phyloP scores from a whole-genome alignment of 78 protist genomes.

The Dictyostelium intermedium region DNA sequence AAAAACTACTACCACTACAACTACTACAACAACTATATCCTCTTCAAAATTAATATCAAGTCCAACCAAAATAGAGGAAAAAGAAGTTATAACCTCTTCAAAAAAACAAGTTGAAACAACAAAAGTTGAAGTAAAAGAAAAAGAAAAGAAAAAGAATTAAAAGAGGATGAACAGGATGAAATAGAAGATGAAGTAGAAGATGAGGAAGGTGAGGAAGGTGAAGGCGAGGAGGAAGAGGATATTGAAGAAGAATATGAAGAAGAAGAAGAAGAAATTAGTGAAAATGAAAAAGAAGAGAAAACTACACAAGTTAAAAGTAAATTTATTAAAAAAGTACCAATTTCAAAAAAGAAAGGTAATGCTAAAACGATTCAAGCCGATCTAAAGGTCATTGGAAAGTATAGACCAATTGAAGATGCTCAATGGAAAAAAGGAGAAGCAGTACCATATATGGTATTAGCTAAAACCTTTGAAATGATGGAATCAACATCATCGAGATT shows the following conservation, averaged over 20 bases:
- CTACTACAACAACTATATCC: neutral
- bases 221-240: slow-evolving; percentile 5
- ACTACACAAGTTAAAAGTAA: neutral
- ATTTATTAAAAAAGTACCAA: slow-evolving; percentile 6
- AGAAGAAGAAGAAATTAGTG: slow-evolving; percentile 26
- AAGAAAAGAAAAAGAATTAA: neutral
- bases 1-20: slow-evolving; percentile 1
- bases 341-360: slow-evolving; percentile 41
- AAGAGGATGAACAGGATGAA: neutral
- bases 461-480: slow-evolving; percentile 76
- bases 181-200: neutral
- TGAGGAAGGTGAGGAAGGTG: neutral
- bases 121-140: neutral
- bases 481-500: slow-evolving; percentile 79
- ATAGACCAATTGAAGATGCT: slow-evolving; percentile 83
- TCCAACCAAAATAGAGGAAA: neutral
- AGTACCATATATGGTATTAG: slow-evolving; percentile 84
- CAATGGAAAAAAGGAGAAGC: slow-evolving; percentile 70
- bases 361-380: slow-evolving; percentile 39
- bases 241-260: neutral
- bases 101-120: neutral
- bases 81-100: neutral
- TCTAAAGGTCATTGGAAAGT: neutral
- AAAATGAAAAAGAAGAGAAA: neutral
- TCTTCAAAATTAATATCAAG: neutral